phyloP scores from a whole-genome alignment of 306 rosid species.

The Begonia peltatifolia region DNA sequence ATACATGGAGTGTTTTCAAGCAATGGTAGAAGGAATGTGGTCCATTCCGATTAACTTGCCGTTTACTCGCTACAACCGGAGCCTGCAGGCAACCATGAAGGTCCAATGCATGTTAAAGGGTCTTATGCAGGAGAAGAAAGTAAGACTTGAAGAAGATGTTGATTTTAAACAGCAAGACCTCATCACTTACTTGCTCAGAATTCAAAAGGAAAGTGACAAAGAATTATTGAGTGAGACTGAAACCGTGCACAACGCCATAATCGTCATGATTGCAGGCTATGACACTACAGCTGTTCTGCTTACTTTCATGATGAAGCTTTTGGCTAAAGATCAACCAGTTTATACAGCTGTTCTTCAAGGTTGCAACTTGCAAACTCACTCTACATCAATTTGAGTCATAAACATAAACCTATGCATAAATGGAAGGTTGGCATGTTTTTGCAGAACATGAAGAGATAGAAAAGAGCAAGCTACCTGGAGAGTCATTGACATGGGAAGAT shows the following conservation, averaged over 20 bases:
- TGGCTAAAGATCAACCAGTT: slow-evolving; percentile 37
- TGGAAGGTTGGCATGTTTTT: too few species aligned
- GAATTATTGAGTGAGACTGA: slow-evolving; percentile 40
- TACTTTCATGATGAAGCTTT: slow-evolving; percentile 35
- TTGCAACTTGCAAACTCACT: too few species aligned
- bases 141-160: slow-evolving; percentile 17
- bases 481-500: slow-evolving; percentile 61
- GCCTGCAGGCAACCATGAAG: slow-evolving; percentile 41
- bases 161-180: slow-evolving; percentile 39
- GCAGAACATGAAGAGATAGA: slow-evolving; percentile 66
- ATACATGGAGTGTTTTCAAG: slow-evolving; percentile 23
- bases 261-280: slow-evolving; percentile 63
- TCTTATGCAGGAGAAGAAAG: slow-evolving; percentile 29
- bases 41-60: slow-evolving; percentile 55
- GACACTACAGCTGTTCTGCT: slow-evolving; percentile 57
- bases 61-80: slow-evolving; percentile 45
- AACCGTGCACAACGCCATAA: slow-evolving; percentile 34
- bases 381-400: too few species aligned
- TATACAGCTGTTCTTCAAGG: slow-evolving; percentile 58
- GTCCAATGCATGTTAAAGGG: slow-evolving; percentile 31
- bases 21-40: slow-evolving; percentile 47
- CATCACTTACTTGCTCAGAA: slow-evolving; percentile 44
- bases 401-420: too few species aligned
- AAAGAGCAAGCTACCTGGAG: slow-evolving; percentile 32
- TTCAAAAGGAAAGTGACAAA: slow-evolving; percentile 17